phyloP scores from a whole-genome alignment of 106 monocot genomes.

The Dendrobium officinale region DNA sequence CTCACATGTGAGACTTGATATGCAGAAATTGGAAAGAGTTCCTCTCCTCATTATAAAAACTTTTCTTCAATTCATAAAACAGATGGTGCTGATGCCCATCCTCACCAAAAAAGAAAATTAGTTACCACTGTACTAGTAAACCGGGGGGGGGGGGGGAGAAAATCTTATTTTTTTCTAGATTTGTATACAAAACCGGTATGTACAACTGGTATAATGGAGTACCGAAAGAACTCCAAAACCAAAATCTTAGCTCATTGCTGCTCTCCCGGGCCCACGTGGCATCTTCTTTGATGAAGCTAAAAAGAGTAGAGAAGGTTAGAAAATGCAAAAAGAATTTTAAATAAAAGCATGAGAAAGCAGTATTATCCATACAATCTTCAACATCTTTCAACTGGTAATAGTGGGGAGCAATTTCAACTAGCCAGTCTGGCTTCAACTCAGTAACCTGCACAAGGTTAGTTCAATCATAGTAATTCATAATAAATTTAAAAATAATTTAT shows the following conservation, averaged over 20 bases:
- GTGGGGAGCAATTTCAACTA: conserved; percentile 40
- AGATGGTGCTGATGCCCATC: background rate
- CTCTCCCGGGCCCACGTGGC: conserved; percentile 56
- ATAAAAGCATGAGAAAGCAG: background rate
- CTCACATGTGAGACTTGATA: background rate
- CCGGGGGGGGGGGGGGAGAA: no score
- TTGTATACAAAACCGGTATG: background rate
- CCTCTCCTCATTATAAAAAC: background rate
- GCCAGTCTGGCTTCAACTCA: conserved; percentile 40
- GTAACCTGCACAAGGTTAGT: conserved; percentile 14
- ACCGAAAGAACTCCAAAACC: background rate
- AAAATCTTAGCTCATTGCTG: conserved; percentile 12
- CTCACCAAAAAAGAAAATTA: no score
- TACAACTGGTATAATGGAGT: background rate
- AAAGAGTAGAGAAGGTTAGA: background rate
- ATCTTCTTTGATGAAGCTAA: conserved; percentile 70
- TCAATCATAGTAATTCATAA: background rate
- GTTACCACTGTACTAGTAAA: no score
- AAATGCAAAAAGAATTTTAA: background rate
- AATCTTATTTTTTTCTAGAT: background rate
- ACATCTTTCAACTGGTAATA: conserved; percentile 34
- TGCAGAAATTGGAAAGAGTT: background rate
- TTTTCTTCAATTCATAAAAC: background rate
- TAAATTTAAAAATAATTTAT: background rate
- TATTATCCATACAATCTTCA: conserved; percentile 51